Percentiles rank a stretch among this genome's conserved stretches.
Evolutionary conservation across 176 grass and related monocot species (phyloP).

Genomic region (Neostapfia colusana): DNA sequence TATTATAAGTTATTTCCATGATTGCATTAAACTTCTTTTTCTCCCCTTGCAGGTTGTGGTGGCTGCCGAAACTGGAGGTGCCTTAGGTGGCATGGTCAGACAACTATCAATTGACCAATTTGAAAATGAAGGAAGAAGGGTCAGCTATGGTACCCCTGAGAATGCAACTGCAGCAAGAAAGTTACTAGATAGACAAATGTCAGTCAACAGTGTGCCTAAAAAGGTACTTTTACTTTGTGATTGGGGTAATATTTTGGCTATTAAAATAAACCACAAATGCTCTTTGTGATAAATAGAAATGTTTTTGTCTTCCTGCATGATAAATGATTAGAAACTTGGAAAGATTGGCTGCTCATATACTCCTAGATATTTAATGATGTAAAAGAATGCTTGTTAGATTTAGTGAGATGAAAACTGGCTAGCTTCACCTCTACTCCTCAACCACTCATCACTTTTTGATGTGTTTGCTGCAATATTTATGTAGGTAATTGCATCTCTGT

Average conservation of each 20-base stretch:
- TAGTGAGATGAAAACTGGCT: slow-evolving; percentile 5
- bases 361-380: slow-evolving; percentile 12
- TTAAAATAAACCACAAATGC: not conserved
- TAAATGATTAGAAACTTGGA: slow-evolving; percentile 22
- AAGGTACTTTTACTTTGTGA: slow-evolving; percentile 54
- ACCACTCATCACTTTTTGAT: not conserved
- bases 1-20: slow-evolving; percentile 13
- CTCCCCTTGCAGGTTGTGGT: slow-evolving; percentile 66
- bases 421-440: slow-evolving; percentile 11
- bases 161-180: slow-evolving; percentile 92
- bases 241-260: slow-evolving; percentile 7
- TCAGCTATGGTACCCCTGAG: slow-evolving; percentile 97
- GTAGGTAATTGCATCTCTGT: slow-evolving; percentile 82
- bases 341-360: not conserved
- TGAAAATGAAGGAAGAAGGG: slow-evolving; percentile 98
- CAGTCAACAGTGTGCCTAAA: slow-evolving; percentile 94
- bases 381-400: not conserved
- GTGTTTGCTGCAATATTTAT: slow-evolving; percentile 35
- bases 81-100: slow-evolving; percentile 95
- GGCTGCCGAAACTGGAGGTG: slow-evolving; percentile 95
- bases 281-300: slow-evolving; percentile 22
- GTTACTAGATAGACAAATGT: slow-evolving; percentile 95
- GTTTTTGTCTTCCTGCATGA: not conserved
- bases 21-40: slow-evolving; percentile 16
- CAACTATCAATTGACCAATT: slow-evolving; percentile 99